Base-by-base conservation (phyloP, 768 basidiomycete species). In the Trametes meyenii region DNA sequence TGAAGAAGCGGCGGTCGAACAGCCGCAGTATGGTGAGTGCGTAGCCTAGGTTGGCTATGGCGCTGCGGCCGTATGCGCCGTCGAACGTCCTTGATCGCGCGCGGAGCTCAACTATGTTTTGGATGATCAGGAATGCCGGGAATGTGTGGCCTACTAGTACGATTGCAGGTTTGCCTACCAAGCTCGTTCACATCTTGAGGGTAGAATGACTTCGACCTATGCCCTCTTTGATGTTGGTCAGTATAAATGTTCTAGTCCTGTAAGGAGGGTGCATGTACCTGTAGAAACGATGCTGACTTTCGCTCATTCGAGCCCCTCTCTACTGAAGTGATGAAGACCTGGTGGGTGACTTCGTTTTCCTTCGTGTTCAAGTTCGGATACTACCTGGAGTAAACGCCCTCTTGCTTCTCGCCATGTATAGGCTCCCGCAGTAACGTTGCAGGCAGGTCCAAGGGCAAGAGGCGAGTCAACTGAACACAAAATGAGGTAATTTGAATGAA, bases 21-120 rank as follows among this genome's bases (percentile, higher is more conserved):
- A 94, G 80, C 48, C 90, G 85, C 11, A 94, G 77, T 55, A 94
- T 83, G 0, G 90, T 81, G 55, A 93, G 72, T 1, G 89, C 81
- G 68, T 89, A 92, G 0, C 90, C 88, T 2, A 95, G 78, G 58
- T 85, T 84, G 14, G 85, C 85, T 10, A 94, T 77, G 0, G 91
- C 91, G 0, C 86, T 89, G 26, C 92, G 85, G 40, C 80, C 81
- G 73, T 94, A 94, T 14, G 92, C 90, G 16, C 90, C 92, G 54
- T 93, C 83, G 69, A 92, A 93, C 0, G 92, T 94, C 43, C 92
- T 81, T 65, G 90, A 86, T 29, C 91, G 81, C 0, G 92, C 92
- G 14, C 92, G 82, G 17, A 94, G 73, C 70, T 94, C 92, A 23
- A 85, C 85, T 71, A 12, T n/a, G 5, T 13, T 0, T 17, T 38